Conservation (phyloP, 2,329 filamentous ascomycete species). For the Fusarium compactum region DNA sequence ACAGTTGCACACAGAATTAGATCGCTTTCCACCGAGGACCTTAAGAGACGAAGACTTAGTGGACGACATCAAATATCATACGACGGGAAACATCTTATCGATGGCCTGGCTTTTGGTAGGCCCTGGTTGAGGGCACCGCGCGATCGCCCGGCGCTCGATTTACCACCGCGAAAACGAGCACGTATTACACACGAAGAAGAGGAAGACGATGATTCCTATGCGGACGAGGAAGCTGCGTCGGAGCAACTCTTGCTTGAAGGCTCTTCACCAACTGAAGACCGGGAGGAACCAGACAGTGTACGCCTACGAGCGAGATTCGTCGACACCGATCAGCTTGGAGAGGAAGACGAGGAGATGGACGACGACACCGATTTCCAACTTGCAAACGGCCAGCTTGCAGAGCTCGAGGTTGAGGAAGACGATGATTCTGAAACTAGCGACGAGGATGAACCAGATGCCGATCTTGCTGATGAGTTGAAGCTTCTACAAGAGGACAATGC, state of each 20-base stretch:
- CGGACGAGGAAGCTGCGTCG: constrained; percentile 48
- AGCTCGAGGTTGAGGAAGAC: constrained; percentile 28
- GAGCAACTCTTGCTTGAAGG: constrained; percentile 52
- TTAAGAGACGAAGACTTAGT: constrained; percentile 77
- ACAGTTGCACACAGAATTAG: constrained; percentile 73
- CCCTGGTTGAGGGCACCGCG: constrained; percentile 71
- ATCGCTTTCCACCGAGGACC: constrained; percentile 79
- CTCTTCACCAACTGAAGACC: constrained; percentile 28
- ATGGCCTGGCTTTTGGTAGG: constrained; percentile 86
- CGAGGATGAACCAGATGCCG: constrained; percentile 22
- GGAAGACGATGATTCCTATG: constrained; percentile 51
- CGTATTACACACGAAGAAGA: constrained; percentile 62
- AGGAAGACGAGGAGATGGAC: constrained; percentile 31
- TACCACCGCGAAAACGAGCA: constrained; percentile 79
- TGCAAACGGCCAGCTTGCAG: neutral
- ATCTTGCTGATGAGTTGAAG: constrained; percentile 41
- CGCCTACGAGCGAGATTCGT: constrained; percentile 37
- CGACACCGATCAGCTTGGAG: constrained; percentile 35
- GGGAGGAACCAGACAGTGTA: constrained; percentile 36
- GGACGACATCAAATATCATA: constrained; percentile 84
- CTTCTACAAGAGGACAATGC: constrained; percentile 42
- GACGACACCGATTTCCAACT: constrained; percentile 49
- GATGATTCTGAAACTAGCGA: constrained; percentile 34
- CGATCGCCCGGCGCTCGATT: constrained; percentile 74
- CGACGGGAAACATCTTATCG: constrained; percentile 84